These are phyloP conservation scores for Circinella minor DNA, from an alignment of 371 early-diverging fungal species.

Conservation along the genomic window DNA sequence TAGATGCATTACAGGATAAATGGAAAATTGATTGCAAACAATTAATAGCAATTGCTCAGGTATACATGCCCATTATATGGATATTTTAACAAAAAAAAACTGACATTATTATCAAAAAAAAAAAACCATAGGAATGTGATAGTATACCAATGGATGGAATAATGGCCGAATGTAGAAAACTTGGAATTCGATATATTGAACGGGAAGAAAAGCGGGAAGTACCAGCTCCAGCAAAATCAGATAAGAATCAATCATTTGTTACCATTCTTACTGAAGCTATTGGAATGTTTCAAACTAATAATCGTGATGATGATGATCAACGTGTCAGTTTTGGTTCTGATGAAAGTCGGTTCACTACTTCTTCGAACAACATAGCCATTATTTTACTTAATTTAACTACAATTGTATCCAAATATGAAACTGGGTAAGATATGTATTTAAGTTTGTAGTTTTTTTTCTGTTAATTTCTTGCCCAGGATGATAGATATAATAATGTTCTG, in stretches of 20 bases:
- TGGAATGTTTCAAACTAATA: slow-evolving; percentile 22
- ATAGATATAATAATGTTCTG: neutral
- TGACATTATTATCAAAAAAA: neutral
- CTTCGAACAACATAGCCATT: neutral
- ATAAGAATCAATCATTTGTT: slow-evolving; percentile 21
- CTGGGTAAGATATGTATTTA: slow-evolving; percentile 1
- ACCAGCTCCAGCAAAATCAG: slow-evolving; percentile 16
- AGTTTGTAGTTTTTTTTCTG: too few relatives aligned
- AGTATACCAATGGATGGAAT: neutral
- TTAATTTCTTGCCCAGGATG: neutral
- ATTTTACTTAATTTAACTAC: slow-evolving; percentile 22
- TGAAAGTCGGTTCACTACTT: neutral
- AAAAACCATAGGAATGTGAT: neutral
- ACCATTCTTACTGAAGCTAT: slow-evolving; percentile 27
- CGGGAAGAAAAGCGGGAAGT: slow-evolving; percentile 28
- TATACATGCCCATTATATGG: neutral
- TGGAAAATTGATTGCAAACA: slow-evolving; percentile 24
- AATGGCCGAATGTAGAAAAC: neutral
- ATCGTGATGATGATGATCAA: neutral
- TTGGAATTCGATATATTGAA: slow-evolving; percentile 18
- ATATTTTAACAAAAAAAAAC: neutral
- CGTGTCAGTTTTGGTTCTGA: neutral
- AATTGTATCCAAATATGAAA: slow-evolving; percentile 19
- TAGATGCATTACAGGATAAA: slow-evolving; percentile 26
- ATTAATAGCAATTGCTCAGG: slow-evolving; percentile 26